Evolutionary conservation across 352 stramenopile species (phyloP), one percentile per base, ranked within the genome.

Genomic region (Phytophthora constricta): DNA sequence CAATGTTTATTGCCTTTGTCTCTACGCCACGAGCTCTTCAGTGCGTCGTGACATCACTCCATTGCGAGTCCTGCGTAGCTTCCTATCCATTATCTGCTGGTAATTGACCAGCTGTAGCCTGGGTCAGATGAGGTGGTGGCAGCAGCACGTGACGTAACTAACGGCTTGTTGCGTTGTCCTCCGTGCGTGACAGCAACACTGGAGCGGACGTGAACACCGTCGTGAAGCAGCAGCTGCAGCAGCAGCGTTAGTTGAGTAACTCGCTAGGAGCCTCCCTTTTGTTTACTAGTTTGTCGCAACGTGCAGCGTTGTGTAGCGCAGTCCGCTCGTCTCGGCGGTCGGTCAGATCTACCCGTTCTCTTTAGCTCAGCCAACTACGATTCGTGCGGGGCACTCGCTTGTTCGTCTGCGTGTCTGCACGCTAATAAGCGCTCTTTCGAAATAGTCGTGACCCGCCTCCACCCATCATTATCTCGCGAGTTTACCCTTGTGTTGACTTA

Each of bases 391-490:
- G 34, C 34, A 16, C 10, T n/a, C n/a, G n/a, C n/a, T n/a, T 42
- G n/a, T 13, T 13, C 10, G 34, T 42, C 34, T 17, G 34, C 34
- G 34, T 42, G 34, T 42, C 3, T n/a, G n/a, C n/a, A n/a, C n/a
- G n/a, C n/a, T n/a, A n/a, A n/a, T n/a, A n/a, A n/a, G n/a, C 17
- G 41, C 41, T 47, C 41, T 47, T 47, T 23, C n/a, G 19, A 20
- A 45, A 20, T 45, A 10, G 25, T 16, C 25, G 48, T 66, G 58
- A 66, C 48, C 46, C 33, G n/a, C 33, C 16, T 57, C 47, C 48
- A 63, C 61, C 52, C 58, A 69, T 69, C 54, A 60, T 59, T 63
- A 68, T 33, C 45, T 63, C 34, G 26, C 25, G 50, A 55, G 49
- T 61, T 67, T 39, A 55, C 50, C 45, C 41, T 16, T 28, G 33